These are phyloP conservation scores for Saccharomyces eubayanus DNA, from an alignment of 805 yeast genomes.

Conservation along the genomic window DNA sequence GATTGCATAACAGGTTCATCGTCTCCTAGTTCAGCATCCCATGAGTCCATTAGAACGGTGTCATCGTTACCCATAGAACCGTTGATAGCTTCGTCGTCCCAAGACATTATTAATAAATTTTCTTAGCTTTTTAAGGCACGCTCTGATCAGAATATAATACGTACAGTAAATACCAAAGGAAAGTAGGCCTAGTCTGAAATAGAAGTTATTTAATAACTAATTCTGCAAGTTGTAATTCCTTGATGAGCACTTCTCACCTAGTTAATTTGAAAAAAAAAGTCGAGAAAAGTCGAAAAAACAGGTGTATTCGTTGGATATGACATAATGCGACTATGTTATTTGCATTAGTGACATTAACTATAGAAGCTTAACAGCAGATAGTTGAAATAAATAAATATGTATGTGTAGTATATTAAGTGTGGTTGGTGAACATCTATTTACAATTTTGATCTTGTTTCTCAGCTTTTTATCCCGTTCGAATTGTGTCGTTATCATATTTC, in stretches of 20 bases:
- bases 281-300: neutral
- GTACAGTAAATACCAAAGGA: neutral
- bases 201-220: neutral
- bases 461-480: neutral
- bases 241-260: neutral
- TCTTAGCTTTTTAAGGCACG: neutral
- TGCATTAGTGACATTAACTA: neutral
- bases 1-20: constrained; percentile 77
- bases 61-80: constrained; percentile 46
- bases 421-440: neutral
- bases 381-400: neutral
- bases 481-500: neutral
- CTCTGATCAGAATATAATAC: neutral
- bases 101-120: constrained; percentile 24
- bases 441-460: neutral
- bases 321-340: neutral
- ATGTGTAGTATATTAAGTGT: neutral
- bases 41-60: constrained; percentile 50
- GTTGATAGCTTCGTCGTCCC: constrained; percentile 87
- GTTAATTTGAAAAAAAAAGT: neutral
- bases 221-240: neutral
- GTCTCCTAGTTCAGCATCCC: constrained; percentile 68
- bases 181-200: neutral
- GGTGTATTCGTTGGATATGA: neutral
- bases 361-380: neutral